phyloP scores from a whole-genome alignment of 345 rosid genomes.

The Eucalyptus curtisii region DNA sequence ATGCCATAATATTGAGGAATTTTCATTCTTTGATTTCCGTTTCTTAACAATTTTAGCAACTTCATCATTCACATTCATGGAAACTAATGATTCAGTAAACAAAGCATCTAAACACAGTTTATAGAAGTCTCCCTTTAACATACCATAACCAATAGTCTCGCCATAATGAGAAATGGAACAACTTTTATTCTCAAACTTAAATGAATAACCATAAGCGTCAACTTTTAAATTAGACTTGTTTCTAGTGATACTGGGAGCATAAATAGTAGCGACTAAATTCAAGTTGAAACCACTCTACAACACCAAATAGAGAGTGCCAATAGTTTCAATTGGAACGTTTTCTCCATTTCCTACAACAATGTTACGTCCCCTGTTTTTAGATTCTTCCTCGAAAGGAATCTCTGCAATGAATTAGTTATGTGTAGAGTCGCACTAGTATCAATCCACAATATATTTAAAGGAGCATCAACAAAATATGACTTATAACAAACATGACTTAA shows the following conservation, averaged over 20 bases:
- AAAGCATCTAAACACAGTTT: neutral
- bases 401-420: too few relatives aligned
- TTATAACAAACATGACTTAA: neutral
- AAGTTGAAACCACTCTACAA: neutral
- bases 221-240: neutral
- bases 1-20: neutral
- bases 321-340: neutral
- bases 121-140: neutral
- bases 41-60: neutral
- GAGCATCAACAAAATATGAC: neutral
- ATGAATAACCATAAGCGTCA: neutral
- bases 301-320: neutral
- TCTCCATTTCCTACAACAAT: neutral
- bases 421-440: neutral
- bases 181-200: neutral
- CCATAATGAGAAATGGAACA: neutral
- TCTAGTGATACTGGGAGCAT: neutral
- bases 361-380: neutral
- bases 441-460: too few relatives aligned
- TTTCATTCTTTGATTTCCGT: neutral
- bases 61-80: neutral
- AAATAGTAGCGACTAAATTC: neutral
- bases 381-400: neutral
- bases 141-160: neutral
- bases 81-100: neutral